These are phyloP conservation scores for Populus ilicifolia DNA, from an alignment of 345 rosid genomes.

Conservation along the genomic window DNA sequence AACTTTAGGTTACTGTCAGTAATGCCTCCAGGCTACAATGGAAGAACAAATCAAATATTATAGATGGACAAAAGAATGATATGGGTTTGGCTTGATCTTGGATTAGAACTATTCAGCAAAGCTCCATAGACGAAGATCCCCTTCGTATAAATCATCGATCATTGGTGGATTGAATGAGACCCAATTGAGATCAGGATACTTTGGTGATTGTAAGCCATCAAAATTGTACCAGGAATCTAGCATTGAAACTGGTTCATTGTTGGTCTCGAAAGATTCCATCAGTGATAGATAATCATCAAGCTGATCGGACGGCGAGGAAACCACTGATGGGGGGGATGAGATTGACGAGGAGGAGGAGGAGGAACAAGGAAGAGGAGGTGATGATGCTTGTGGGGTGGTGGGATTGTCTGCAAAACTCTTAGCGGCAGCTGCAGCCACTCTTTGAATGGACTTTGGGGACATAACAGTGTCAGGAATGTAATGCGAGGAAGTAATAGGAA, in stretches of 20 bases:
- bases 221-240: conserved; percentile 44
- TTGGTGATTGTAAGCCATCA: conserved; percentile 50
- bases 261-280: conserved; percentile 29
- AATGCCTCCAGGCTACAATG: conserved; percentile 28
- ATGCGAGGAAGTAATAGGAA: conserved; percentile 47
- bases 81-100: no score
- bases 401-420: conserved; percentile 21
- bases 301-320: conserved; percentile 44
- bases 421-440: conserved; percentile 79
- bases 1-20: conserved; percentile 33
- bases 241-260: conserved; percentile 27
- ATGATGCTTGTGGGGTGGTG: conserved; percentile 10
- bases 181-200: conserved; percentile 48
- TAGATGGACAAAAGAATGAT: conserved; percentile 14
- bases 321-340: conserved; percentile 34
- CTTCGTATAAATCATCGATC: conserved; percentile 58
- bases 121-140: conserved; percentile 77
- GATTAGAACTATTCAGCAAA: conserved; percentile 39
- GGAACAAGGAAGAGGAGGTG: conserved; percentile 18
- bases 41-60: conserved; percentile 16
- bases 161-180: conserved; percentile 32
- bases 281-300: conserved; percentile 45
- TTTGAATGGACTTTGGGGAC: conserved; percentile 91
- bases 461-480: conserved; percentile 41
- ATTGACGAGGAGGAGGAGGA: conserved; percentile 21